Evolutionary conservation across 2,329 filamentous ascomycete genomes (phyloP).

Genomic region (Aspergillus sclerotialis): DNA sequence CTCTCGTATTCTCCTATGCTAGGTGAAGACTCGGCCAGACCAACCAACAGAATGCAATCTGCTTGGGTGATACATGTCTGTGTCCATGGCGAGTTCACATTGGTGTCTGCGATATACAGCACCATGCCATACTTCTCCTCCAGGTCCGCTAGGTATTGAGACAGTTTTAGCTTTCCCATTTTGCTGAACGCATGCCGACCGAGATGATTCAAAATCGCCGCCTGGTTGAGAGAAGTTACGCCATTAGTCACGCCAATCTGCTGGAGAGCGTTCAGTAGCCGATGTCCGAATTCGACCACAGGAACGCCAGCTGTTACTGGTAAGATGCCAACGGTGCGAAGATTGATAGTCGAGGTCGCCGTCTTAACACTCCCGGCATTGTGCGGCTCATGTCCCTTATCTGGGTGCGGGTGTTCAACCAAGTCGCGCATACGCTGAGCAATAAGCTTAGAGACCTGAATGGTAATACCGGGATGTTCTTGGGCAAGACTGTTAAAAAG

Average conservation of each 20-base stretch:
- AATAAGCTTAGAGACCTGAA: slow-evolving; percentile 98
- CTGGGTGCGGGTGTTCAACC: slow-evolving; percentile 70
- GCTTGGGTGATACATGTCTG: slow-evolving; percentile 96
- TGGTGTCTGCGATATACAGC: slow-evolving; percentile 92
- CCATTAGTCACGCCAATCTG: slow-evolving; percentile 88
- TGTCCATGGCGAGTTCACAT: slow-evolving; percentile 95
- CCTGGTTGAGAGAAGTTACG: slow-evolving; percentile 86
- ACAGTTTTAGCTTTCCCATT: slow-evolving; percentile 93
- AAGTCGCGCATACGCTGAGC: slow-evolving; percentile 87
- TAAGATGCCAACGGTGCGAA: slow-evolving; percentile 85
- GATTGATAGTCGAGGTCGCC: slow-evolving; percentile 77
- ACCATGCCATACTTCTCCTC: slow-evolving; percentile 97
- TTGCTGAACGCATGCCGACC: slow-evolving; percentile 94
- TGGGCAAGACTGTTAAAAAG: slow-evolving; percentile 96
- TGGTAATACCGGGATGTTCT: slow-evolving; percentile 95
- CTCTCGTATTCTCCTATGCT: slow-evolving; percentile 93
- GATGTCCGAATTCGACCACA: slow-evolving; percentile 88
- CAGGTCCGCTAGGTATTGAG: slow-evolving; percentile 90
- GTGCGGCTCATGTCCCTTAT: slow-evolving; percentile 57
- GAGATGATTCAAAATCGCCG: slow-evolving; percentile 87
- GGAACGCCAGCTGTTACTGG: slow-evolving; percentile 88
- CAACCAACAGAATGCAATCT: slow-evolving; percentile 90
- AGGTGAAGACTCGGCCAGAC: slow-evolving; percentile 80
- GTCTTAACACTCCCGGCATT: slow-evolving; percentile 45
- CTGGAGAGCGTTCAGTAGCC: slow-evolving; percentile 75